Evolutionary conservation across 176 grass and related monocot species (phyloP).

Genomic region (Echinochloa phyllopogon): DNA sequence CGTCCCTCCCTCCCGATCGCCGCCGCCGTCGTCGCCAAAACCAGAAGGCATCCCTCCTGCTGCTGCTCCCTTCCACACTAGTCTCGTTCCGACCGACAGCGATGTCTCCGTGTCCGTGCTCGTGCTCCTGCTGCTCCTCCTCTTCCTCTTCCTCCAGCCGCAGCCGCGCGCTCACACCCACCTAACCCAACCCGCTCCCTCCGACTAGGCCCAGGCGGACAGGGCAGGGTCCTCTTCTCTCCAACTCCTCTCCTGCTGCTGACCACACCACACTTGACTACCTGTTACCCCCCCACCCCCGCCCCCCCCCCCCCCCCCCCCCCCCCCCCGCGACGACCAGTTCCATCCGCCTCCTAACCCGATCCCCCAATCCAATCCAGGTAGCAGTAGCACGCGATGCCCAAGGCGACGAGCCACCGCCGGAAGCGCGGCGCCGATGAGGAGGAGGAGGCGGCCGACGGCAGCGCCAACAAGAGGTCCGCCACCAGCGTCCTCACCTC

Average conservation of each 20-base stretch:
- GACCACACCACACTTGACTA: neutral
- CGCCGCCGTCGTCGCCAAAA: neutral
- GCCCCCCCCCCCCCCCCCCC: no score
- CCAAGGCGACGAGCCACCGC: conserved; percentile 35
- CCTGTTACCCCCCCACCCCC: conserved; percentile 1
- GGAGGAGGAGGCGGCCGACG: neutral
- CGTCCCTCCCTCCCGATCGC: neutral
- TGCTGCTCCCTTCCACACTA: neutral
- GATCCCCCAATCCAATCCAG: neutral
- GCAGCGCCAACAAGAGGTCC: neutral
- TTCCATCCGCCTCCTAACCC: neutral
- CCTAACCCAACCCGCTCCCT: conserved; percentile 17
- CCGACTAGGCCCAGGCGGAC: neutral
- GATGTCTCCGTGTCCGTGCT: conserved; percentile 7
- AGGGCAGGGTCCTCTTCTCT: neutral
- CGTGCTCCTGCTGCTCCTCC: conserved; percentile 17
- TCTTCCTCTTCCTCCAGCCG: neutral
- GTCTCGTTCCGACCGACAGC: conserved; percentile 9
- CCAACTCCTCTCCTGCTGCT: neutral
- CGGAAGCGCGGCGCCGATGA: conserved; percentile 29
- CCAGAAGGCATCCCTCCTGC: neutral
- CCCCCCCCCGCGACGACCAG: neutral
- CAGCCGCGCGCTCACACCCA: conserved; percentile 30
- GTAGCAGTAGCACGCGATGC: conserved; percentile 16
- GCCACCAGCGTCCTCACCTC: conserved; percentile 34